phyloP scores from a whole-genome alignment of 495 filamentous ascomycete genomes.

The Cryomyces minteri region DNA sequence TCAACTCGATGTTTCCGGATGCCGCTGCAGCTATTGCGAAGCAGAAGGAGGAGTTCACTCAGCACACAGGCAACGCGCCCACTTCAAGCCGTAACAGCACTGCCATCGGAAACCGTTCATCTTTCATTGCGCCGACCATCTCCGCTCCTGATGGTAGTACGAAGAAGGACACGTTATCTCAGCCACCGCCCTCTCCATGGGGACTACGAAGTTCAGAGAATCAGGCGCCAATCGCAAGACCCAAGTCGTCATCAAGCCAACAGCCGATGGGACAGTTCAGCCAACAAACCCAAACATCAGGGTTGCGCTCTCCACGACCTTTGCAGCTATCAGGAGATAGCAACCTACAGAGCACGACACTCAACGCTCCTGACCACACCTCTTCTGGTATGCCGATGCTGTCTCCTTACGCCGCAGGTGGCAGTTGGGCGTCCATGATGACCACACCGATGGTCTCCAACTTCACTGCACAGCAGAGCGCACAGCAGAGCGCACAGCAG shows the following conservation, averaged over 20 bases:
- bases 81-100: constrained; percentile 88
- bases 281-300: constrained; percentile 53
- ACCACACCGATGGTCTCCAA: constrained; percentile 91
- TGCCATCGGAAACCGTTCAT: constrained; percentile 51
- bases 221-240: constrained; percentile 44
- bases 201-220: constrained; percentile 29
- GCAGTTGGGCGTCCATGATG: constrained; percentile 96
- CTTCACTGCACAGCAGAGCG: constrained; percentile 36
- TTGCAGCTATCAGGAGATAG: constrained; percentile 40
- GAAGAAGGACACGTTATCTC: constrained; percentile 16
- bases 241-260: constrained; percentile 77
- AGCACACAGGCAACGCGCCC: constrained; percentile 78
- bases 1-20: constrained; percentile 98
- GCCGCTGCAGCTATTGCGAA: constrained; percentile 93
- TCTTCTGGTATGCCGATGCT: constrained; percentile 56
- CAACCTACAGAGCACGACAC: constrained; percentile 66
- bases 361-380: constrained; percentile 53
- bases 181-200: constrained; percentile 62
- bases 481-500: constrained; percentile 37
- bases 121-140: constrained; percentile 62
- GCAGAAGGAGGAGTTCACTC: constrained; percentile 91
- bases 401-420: constrained; percentile 73
- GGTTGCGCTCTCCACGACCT: constrained; percentile 64
- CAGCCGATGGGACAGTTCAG: constrained; percentile 95
- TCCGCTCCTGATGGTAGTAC: constrained; percentile 34